phyloP scores from a whole-genome alignment of 2,329 filamentous ascomycete genomes.

The Calonectria pseudoturangicola region DNA sequence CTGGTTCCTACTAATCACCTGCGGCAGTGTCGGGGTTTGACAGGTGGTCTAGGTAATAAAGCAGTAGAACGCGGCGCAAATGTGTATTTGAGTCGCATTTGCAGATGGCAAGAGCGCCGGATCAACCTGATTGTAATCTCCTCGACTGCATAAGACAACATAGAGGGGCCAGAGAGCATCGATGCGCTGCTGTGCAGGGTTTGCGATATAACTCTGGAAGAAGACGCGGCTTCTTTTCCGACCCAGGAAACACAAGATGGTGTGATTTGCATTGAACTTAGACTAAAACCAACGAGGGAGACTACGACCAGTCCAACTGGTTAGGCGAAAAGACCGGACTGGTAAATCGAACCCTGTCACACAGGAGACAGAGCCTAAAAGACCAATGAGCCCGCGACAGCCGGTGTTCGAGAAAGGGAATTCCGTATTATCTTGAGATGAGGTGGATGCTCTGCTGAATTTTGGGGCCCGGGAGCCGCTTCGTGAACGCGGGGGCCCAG shows the following conservation, averaged over 20 bases:
- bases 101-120: too few relatives aligned
- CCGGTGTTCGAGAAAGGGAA: constrained; percentile 19
- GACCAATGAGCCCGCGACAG: neutral
- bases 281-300: neutral
- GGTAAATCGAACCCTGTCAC: neutral
- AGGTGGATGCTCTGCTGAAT: constrained; percentile 5
- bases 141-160: neutral
- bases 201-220: neutral
- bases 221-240: neutral
- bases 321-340: neutral
- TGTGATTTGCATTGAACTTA: neutral
- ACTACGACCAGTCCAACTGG: neutral
- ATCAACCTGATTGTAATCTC: neutral
- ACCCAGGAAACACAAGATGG: neutral
- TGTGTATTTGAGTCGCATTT: neutral
- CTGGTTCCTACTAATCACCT: too few relatives aligned
- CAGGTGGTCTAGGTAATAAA: neutral
- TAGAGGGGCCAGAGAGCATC: neutral
- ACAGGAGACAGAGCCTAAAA: neutral
- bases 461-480: constrained; percentile 23
- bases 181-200: neutral
- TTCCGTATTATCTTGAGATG: neutral
- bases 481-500: neutral
- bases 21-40: neutral
- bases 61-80: neutral